Conservation (phyloP, 768 basidiomycete genomes). For the Russula lepida region DNA sequence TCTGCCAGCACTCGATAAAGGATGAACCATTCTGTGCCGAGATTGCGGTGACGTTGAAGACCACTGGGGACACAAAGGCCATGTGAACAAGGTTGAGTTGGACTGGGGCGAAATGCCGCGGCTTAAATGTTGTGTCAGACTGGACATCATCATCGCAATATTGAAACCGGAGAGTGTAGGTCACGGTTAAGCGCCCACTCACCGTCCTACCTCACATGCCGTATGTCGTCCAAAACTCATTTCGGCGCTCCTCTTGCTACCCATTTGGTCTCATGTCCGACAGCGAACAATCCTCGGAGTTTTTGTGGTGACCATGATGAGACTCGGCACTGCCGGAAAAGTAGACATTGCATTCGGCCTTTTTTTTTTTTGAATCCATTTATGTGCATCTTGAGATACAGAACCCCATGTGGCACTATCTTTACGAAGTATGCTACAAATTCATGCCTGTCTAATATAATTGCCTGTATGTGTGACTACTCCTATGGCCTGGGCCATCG, state of each 20-base stretch:
- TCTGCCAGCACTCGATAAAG: slow-evolving; percentile 26
- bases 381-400: too few relatives aligned
- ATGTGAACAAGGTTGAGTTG: background rate
- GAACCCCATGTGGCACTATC: too few relatives aligned
- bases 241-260: background rate
- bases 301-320: background rate
- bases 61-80: slow-evolving; percentile 1
- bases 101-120: background rate
- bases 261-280: background rate
- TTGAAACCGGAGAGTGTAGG: too few relatives aligned
- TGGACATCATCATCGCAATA: background rate
- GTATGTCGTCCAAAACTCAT: background rate
- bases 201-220: too few relatives aligned
- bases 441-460: too few relatives aligned
- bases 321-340: background rate
- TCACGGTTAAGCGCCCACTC: too few relatives aligned
- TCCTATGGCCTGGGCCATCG: too few relatives aligned
- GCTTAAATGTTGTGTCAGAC: background rate
- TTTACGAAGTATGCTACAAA: too few relatives aligned
- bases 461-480: too few relatives aligned
- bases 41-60: slow-evolving; percentile 17
- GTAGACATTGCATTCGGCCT: background rate
- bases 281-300: background rate
- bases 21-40: slow-evolving; percentile 11
- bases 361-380: too few relatives aligned